phyloP scores from a whole-genome alignment of 352 stramenopile species.

The Thraustochytrium sp. region DNA sequence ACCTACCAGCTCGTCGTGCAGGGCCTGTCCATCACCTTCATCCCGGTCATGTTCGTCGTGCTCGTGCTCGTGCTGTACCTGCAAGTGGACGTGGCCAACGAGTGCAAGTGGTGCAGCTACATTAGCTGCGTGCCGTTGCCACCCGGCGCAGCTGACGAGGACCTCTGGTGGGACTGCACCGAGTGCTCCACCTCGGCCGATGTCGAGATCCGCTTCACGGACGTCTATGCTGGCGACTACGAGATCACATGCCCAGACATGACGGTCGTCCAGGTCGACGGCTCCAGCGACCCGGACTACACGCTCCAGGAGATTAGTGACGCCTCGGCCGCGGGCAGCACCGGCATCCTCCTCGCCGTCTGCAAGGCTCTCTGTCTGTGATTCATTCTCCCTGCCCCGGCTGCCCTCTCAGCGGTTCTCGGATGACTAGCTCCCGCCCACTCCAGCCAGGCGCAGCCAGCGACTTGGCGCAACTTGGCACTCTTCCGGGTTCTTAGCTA shows the following conservation, averaged over 20 bases:
- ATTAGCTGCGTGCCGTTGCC: conserved; percentile 28
- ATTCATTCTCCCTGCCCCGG: neutral
- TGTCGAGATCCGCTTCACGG: neutral
- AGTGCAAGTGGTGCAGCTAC: conserved; percentile 25
- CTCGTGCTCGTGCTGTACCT: conserved; percentile 37
- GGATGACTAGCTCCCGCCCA: too few species aligned
- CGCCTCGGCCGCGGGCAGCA: neutral
- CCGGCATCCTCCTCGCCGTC: neutral
- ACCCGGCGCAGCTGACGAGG: neutral
- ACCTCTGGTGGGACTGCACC: conserved; percentile 29
- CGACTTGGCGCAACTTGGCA: too few species aligned
- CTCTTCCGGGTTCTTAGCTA: too few species aligned
- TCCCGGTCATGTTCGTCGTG: conserved; percentile 34
- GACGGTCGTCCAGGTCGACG: neutral
- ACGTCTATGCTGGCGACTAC: neutral
- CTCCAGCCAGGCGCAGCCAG: too few species aligned
- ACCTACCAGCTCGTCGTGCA: conserved; percentile 21
- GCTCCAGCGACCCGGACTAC: neutral
- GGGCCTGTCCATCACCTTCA: neutral
- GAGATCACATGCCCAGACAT: neutral
- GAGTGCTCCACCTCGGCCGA: conserved; percentile 10
- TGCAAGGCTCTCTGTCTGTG: neutral
- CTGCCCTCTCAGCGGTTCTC: too few species aligned
- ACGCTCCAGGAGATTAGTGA: neutral
- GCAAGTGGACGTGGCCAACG: neutral